These are phyloP conservation scores for Salix udensis DNA, from an alignment of 345 rosid genomes.

Conservation along the genomic window DNA sequence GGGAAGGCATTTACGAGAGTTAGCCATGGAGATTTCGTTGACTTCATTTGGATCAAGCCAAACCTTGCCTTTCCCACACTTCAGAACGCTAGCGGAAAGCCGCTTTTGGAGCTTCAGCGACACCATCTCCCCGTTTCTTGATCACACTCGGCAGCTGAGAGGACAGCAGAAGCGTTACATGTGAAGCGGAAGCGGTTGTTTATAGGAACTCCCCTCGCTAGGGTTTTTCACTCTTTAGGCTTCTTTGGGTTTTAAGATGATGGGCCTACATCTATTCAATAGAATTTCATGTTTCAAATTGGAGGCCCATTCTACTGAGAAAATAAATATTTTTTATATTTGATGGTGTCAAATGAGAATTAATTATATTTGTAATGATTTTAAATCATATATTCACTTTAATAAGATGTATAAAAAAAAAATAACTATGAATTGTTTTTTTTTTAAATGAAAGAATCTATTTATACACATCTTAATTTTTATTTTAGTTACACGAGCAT, in stretches of 20 bases:
- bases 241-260: not conserved
- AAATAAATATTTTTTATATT: too few relatives aligned
- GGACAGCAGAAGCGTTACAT: too few relatives aligned
- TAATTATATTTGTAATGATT: too few relatives aligned
- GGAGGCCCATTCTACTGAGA: not conserved
- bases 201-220: not conserved
- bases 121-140: constrained; percentile 43
- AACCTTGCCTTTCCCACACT: constrained; percentile 61
- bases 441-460: too few relatives aligned
- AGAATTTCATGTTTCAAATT: not conserved
- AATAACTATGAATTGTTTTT: too few relatives aligned
- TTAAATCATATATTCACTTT: too few relatives aligned
- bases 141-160: not conserved
- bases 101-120: constrained; percentile 83
- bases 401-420: too few relatives aligned
- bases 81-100: constrained; percentile 66
- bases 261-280: not conserved
- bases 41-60: constrained; percentile 73
- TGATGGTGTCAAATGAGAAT: too few relatives aligned
- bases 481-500: too few relatives aligned
- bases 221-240: not conserved
- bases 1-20: constrained; percentile 42
- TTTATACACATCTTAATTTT: too few relatives aligned
- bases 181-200: not conserved
- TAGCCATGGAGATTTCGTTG: constrained; percentile 71